Evolutionary conservation across 225 moss, liverwort and hornwort species (phyloP), one percentile per base, ranked within the genome.

Genomic region (Pseudoscleropodium purum): DNA sequence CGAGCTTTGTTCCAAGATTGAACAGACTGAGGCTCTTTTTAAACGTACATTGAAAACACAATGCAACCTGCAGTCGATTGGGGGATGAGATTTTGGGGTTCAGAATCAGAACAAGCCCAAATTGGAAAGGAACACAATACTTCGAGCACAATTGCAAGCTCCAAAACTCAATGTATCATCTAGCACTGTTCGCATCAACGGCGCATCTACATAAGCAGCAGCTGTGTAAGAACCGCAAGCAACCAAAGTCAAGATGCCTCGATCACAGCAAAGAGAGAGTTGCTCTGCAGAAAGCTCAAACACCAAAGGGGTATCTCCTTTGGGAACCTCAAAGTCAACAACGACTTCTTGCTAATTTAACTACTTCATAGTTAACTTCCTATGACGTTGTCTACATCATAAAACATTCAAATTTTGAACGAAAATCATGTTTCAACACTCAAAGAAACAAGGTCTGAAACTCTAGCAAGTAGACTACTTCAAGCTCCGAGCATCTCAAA

Each of bases 261-360:
- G n/a, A n/a, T 69, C 37, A 10, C 47, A 37, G 20, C 34, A 45
- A 70, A 60, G 57, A 47, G 57, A 81, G 59, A 88, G 34, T 34
- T 63, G 41, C 60, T 77, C 57, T 15, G 59, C 77, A 67, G 27
- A 59, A 54, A 92, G 83, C 78, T 94, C 81, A 64, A 90, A 72
- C 43, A 87, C 79, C 59, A 89, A 78, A 11, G 89, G 47, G 21
- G 76, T 88, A 74, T 85, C 89, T 49, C 94, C 93, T 84, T 94
- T 85, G 4, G 89, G 87, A 10, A 96, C 92, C 78, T 92, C 92
- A 89, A 96, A 99, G 37, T 84, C 85, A 21, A 93, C 78, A 61
- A 59, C 37, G 47, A 89, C 36, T 81, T 89, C 68, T 52, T 51
- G 18, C 83, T 33, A 60, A 37, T 56, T 79, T 37, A 10, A 79